Conservation (phyloP, 768 basidiomycete genomes). For the Hericium coralloides region DNA sequence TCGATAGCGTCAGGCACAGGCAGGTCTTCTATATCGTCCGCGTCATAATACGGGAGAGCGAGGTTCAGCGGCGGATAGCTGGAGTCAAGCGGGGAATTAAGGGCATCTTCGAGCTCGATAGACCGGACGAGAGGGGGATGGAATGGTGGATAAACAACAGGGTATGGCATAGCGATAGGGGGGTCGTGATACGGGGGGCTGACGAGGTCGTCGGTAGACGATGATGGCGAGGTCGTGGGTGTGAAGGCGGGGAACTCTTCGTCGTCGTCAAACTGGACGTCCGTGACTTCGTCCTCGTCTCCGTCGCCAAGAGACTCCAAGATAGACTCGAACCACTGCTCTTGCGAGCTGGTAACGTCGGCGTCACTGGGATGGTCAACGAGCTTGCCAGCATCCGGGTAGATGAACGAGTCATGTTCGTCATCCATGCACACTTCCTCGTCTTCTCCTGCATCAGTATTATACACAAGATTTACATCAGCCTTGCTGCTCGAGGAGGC, state of each 20-base stretch:
- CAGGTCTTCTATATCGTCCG: constrained; percentile 58
- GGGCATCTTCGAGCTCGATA: constrained; percentile 29
- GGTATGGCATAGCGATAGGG: constrained; percentile 43
- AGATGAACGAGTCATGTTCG: constrained; percentile 67
- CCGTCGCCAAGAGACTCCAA: constrained; percentile 50
- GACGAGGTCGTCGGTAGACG: constrained; percentile 68
- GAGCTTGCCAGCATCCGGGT: constrained; percentile 64
- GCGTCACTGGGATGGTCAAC: constrained; percentile 25
- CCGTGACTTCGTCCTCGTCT: constrained; percentile 56
- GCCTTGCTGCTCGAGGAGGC: constrained; percentile 19
- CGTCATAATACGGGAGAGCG: constrained; percentile 54
- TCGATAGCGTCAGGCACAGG: constrained; percentile 76
- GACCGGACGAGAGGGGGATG: constrained; percentile 46
- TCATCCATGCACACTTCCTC: constrained; percentile 37
- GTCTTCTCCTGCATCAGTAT: constrained; percentile 33
- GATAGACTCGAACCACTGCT: constrained; percentile 76
- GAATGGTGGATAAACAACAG: constrained; percentile 59
- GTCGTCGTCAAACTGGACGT: constrained; percentile 52
- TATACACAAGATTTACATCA: constrained; percentile 28
- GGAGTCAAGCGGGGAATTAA: constrained; percentile 30
- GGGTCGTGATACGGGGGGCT: constrained; percentile 41
- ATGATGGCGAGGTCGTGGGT: constrained; percentile 60
- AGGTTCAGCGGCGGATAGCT: constrained; percentile 32
- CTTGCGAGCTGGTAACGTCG: constrained; percentile 47
- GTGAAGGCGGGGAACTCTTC: constrained; percentile 49